Evolutionary conservation across 257 asterid species (phyloP).

Genomic region (Solanum chmielewskii): DNA sequence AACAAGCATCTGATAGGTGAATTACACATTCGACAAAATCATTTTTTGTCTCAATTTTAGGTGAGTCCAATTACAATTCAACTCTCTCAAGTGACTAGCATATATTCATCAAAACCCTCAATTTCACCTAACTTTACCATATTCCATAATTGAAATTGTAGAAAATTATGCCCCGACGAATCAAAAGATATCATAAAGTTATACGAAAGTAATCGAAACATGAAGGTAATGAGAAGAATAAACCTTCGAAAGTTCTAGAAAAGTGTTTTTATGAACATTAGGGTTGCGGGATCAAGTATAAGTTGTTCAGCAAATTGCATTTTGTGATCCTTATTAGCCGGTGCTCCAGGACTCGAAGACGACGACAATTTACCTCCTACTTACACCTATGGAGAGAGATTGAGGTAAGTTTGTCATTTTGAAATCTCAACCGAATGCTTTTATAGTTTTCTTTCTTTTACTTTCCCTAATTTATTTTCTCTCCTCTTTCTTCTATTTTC

Average conservation of each 20-base stretch:
- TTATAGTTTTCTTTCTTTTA: background rate
- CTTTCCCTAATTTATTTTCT: background rate
- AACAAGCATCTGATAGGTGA: background rate
- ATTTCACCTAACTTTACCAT: background rate
- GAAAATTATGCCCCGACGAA: no score
- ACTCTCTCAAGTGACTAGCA: background rate
- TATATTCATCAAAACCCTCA: background rate
- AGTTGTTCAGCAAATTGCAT: conserved; percentile 42
- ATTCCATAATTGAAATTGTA: no score
- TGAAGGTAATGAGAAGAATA: background rate
- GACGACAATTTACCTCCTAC: background rate
- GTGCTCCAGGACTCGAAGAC: background rate
- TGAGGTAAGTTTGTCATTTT: conserved; percentile 31
- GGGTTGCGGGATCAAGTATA: conserved; percentile 5
- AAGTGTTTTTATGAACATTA: conserved; percentile 5
- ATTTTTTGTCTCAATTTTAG: background rate
- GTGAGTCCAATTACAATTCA: background rate
- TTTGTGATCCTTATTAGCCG: conserved; percentile 38
- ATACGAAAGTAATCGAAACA: background rate
- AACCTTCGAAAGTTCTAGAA: conserved; percentile 11
- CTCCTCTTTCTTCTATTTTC: background rate
- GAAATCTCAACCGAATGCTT: background rate
- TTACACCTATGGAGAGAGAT: conserved; percentile 17
- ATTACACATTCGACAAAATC: background rate
- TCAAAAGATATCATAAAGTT: background rate